A percentile compares a stretch with the other conserved stretches of the same genome.
Conservation (phyloP, 192 early-diverging fungal genomes). For the Chytriomyces hyalinus region DNA sequence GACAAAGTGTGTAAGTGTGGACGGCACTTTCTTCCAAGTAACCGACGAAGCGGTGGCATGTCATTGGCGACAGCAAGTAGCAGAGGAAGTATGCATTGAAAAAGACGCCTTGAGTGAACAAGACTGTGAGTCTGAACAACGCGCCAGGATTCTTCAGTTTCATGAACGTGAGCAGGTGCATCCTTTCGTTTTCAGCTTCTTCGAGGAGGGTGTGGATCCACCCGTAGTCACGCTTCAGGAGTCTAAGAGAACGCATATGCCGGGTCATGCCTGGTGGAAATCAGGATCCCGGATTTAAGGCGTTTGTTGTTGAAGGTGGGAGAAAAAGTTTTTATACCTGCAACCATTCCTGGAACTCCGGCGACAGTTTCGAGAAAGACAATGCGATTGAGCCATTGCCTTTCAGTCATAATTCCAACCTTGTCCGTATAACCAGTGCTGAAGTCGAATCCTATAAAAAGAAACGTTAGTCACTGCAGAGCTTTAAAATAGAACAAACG, state of each 20-base stretch:
- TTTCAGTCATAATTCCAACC: constrained; percentile 48
- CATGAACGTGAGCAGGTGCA: constrained; percentile 59
- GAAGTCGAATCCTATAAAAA: constrained; percentile 38
- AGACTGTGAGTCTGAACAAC: constrained; percentile 61
- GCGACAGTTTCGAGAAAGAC: constrained; percentile 57
- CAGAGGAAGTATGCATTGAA: constrained; percentile 82
- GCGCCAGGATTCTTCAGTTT: constrained; percentile 47
- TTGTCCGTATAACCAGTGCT: constrained; percentile 42
- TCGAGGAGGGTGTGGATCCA: constrained; percentile 90
- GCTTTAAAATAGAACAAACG: constrained; percentile 4
- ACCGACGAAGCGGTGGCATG: constrained; percentile 85
- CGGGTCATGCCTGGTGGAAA: constrained; percentile 12
- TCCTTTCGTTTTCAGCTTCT: constrained; percentile 91
- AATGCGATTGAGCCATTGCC: constrained; percentile 46
- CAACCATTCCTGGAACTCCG: constrained; percentile 87
- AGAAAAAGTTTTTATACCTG: constrained; percentile 42
- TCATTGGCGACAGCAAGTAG: constrained; percentile 81
- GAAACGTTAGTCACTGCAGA: background rate
- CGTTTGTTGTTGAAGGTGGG: constrained; percentile 74
- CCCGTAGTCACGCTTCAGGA: constrained; percentile 82
- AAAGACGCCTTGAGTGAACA: constrained; percentile 84
- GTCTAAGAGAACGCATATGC: constrained; percentile 46
- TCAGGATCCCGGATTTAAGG: constrained; percentile 23
- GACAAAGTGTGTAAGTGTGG: constrained; percentile 85
- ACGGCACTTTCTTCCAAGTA: constrained; percentile 96